A percentile compares a stretch with the other conserved stretches of the same genome.
These are phyloP conservation scores for Lactifluus piperatus DNA, from an alignment of 768 basidiomycete species.

Conservation along the genomic window DNA sequence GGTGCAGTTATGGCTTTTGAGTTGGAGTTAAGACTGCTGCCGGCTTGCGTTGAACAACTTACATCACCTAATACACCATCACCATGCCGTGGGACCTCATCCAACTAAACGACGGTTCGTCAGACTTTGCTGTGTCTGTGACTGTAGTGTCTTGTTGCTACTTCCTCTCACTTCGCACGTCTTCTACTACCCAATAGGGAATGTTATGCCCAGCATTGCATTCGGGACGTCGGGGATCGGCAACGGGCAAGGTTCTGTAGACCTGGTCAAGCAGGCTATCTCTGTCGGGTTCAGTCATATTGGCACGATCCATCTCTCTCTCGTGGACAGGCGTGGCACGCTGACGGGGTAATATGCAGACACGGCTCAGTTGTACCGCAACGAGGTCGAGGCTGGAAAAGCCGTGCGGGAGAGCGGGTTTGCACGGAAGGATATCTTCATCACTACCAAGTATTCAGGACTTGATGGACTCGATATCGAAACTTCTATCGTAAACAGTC, in stretches of 20 bases:
- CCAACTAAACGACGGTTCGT: slow-evolving; percentile 50
- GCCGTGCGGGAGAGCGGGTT: slow-evolving; percentile 46
- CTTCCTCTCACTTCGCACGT: neutral
- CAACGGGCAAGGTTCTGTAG: slow-evolving; percentile 41
- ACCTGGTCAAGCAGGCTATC: slow-evolving; percentile 54
- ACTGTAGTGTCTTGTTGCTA: neutral
- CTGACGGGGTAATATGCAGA: slow-evolving; percentile 30
- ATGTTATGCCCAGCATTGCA: slow-evolving; percentile 41
- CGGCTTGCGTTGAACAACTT: neutral
- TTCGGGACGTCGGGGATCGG: slow-evolving; percentile 63
- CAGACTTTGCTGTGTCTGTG: neutral
- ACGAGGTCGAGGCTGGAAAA: slow-evolving; percentile 48
- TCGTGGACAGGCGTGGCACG: neutral
- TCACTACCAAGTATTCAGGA: slow-evolving; percentile 62
- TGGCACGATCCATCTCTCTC: slow-evolving; percentile 32
- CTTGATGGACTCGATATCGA: slow-evolving; percentile 41
- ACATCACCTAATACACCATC: neutral
- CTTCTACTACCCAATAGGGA: slow-evolving; percentile 28
- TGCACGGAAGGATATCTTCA: slow-evolving; percentile 45
- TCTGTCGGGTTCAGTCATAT: slow-evolving; percentile 54
- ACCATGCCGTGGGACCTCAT: slow-evolving; percentile 56
- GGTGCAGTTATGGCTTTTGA: neutral
- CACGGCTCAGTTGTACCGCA: slow-evolving; percentile 53
- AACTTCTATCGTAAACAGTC: slow-evolving; percentile 46
- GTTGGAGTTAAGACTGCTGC: neutral